A percentile compares a stretch with the other conserved stretches of the same genome.
Conservation (phyloP, 2,329 filamentous ascomycete species). For the Rasamsonia emersonii region DNA sequence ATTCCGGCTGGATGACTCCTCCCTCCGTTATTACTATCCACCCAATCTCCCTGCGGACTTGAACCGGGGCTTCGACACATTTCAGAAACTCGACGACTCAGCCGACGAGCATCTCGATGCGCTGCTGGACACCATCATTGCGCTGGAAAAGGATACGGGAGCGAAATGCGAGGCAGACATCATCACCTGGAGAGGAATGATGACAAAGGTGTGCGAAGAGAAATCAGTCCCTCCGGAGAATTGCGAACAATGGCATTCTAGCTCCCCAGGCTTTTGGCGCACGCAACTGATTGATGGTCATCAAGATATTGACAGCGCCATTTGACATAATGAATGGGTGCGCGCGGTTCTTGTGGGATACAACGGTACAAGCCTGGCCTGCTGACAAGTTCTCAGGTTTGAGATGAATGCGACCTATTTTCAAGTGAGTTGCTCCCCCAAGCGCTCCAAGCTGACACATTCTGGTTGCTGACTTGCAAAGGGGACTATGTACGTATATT, state of each 20-base stretch:
- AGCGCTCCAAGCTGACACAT: too few relatives aligned
- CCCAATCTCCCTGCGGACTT: slow-evolving; percentile 63
- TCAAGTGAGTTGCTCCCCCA: slow-evolving; percentile 54
- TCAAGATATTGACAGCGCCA: slow-evolving; percentile 72
- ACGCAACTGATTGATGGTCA: slow-evolving; percentile 4
- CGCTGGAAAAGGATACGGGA: slow-evolving; percentile 60
- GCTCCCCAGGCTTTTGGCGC: too few relatives aligned
- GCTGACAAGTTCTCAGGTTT: slow-evolving; percentile 51
- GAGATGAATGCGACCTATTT: slow-evolving; percentile 93
- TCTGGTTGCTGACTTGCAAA: slow-evolving; percentile 20
- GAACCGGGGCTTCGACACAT: slow-evolving; percentile 70
- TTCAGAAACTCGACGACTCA: slow-evolving; percentile 72
- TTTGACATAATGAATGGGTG: slow-evolving; percentile 76
- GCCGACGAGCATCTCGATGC: slow-evolving; percentile 82
- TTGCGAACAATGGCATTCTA: too few relatives aligned
- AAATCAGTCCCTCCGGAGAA: too few relatives aligned
- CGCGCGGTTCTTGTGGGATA: slow-evolving; percentile 14
- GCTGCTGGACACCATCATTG: slow-evolving; percentile 65
- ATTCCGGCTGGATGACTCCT: slow-evolving; percentile 68
- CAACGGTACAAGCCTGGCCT: slow-evolving; percentile 6
- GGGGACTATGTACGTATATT: slow-evolving; percentile 45
- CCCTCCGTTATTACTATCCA: slow-evolving; percentile 81
- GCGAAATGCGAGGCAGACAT: slow-evolving; percentile 66
- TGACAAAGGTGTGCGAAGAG: slow-evolving; percentile 82
- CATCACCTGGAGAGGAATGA: slow-evolving; percentile 94